A percentile compares a stretch with the other conserved stretches of the same genome.
phyloP scores from a whole-genome alignment of 805 yeast genomes.

The Saturnispora dispora region DNA sequence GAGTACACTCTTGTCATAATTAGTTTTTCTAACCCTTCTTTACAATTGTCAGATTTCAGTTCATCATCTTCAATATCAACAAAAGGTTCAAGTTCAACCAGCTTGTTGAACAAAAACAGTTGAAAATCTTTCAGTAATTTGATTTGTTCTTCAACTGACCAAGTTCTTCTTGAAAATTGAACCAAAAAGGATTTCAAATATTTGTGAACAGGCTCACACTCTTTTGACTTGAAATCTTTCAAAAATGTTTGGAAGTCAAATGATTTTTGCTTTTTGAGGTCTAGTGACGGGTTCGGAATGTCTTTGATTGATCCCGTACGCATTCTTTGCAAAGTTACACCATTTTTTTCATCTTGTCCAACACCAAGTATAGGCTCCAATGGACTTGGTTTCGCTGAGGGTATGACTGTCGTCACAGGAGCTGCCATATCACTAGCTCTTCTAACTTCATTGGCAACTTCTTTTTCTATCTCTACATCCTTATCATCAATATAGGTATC shows the following conservation, averaged over 20 bases:
- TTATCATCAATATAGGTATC: background rate
- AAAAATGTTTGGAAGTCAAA: slow-evolving; percentile 84
- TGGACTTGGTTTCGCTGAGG: background rate
- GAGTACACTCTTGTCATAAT: slow-evolving; percentile 79
- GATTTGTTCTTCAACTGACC: slow-evolving; percentile 70
- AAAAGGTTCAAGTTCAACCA: slow-evolving; percentile 63
- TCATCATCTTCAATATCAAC: slow-evolving; percentile 44
- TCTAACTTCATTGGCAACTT: slow-evolving; percentile 10
- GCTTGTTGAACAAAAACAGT: slow-evolving; percentile 55
- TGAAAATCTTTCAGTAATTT: slow-evolving; percentile 74
- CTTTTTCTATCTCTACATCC: slow-evolving; percentile 6
- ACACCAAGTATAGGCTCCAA: background rate
- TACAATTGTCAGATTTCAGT: slow-evolving; percentile 55
- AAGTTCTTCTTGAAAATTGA: slow-evolving; percentile 60
- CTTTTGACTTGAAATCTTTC: slow-evolving; percentile 55
- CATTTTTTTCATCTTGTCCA: background rate
- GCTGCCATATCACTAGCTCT: background rate
- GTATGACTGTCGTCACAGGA: background rate
- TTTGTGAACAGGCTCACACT: slow-evolving; percentile 82
- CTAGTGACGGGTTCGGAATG: slow-evolving; percentile 25
- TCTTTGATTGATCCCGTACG: slow-evolving; percentile 12
- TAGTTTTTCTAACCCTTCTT: slow-evolving; percentile 88
- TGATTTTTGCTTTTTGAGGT: slow-evolving; percentile 25
- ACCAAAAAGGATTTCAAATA: slow-evolving; percentile 77
- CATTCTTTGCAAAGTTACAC: background rate